Conservation (phyloP, 306 rosid genomes). For the Cicer judaicum region DNA sequence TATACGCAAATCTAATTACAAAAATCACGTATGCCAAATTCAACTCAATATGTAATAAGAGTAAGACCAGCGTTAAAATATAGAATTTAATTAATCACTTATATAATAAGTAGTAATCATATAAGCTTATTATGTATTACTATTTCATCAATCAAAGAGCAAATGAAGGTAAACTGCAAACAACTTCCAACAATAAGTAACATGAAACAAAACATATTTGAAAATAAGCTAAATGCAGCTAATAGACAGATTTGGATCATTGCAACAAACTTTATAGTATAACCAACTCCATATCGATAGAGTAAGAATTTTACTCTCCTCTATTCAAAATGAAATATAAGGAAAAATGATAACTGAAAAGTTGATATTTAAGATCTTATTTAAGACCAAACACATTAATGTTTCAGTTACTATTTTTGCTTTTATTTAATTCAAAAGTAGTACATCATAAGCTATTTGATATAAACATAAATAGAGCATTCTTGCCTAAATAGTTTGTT, state of each 20-base stretch:
- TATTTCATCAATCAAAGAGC: neutral
- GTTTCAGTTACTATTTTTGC: no score
- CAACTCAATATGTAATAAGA: neutral
- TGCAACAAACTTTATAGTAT: neutral
- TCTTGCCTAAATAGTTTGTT: constrained; percentile 44
- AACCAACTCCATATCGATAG: no score
- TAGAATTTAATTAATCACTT: neutral
- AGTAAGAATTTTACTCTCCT: neutral
- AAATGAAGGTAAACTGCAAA: constrained; percentile 1
- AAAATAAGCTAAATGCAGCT: neutral
- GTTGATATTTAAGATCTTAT: no score
- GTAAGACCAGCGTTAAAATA: neutral
- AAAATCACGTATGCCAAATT: constrained; percentile 23
- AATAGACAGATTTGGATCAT: neutral
- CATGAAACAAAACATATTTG: neutral
- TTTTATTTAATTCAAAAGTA: no score
- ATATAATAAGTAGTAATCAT: neutral
- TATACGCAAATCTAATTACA: constrained; percentile 3
- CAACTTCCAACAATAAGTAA: neutral
- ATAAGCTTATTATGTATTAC: neutral
- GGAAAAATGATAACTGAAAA: no score
- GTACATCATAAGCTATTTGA: no score
- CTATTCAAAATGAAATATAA: no score
- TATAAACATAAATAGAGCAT: neutral
- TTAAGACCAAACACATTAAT: no score